Percentiles rank a stretch among this genome's conserved stretches.
These are phyloP conservation scores for Eucalyptus regnans DNA, from an alignment of 345 rosid genomes.

Conservation along the genomic window DNA sequence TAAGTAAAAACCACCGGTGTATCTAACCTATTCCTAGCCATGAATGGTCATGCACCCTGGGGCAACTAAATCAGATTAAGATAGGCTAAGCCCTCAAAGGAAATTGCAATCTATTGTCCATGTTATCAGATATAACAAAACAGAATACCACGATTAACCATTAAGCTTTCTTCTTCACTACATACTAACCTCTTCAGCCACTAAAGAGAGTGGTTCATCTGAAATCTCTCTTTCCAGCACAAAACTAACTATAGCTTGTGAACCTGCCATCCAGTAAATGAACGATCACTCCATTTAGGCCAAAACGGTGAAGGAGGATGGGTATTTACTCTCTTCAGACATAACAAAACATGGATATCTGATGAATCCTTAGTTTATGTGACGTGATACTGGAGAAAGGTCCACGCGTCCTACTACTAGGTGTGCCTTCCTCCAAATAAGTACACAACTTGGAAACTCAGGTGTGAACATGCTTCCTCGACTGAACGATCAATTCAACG, in stretches of 20 bases:
- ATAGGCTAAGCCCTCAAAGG: too few relatives aligned
- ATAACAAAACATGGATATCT: neutral
- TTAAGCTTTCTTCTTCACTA: neutral
- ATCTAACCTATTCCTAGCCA: too few relatives aligned
- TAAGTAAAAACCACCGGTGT: neutral
- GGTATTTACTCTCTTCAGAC: neutral
- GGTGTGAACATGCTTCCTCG: neutral
- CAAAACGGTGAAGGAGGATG: neutral
- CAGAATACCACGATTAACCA: neutral
- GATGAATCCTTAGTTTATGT: neutral
- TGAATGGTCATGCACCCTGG: neutral
- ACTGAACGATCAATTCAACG: neutral
- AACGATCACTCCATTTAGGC: neutral
- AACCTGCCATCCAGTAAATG: slow-evolving; percentile 31
- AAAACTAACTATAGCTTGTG: slow-evolving; percentile 85
- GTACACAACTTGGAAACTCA: neutral
- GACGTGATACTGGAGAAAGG: neutral
- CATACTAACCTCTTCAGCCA: slow-evolving; percentile 79
- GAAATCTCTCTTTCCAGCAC: slow-evolving; percentile 65
- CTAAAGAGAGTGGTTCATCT: slow-evolving; percentile 60
- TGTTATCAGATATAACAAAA: too few relatives aligned
- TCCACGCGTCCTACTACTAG: neutral
- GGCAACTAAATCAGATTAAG: neutral
- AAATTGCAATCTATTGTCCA: too few relatives aligned
- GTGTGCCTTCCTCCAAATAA: neutral